These are phyloP conservation scores for Nemania sp. DNA, from an alignment of 2,329 filamentous ascomycete genomes.

Conservation along the genomic window DNA sequence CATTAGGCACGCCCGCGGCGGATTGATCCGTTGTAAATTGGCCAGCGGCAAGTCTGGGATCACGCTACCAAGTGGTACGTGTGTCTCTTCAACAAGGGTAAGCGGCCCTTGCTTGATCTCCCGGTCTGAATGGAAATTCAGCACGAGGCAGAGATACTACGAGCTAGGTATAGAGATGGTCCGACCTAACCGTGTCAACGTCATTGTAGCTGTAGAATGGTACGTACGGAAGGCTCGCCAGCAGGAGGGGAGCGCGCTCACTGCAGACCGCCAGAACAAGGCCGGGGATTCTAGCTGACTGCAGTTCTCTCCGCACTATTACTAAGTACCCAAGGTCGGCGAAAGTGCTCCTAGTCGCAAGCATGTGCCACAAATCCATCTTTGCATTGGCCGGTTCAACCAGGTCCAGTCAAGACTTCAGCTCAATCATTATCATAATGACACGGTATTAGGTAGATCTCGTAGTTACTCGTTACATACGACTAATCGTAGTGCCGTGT, in stretches of 20 bases:
- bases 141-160: neutral
- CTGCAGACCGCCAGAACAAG: conserved; percentile 7
- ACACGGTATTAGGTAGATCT: neutral
- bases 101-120: conserved; percentile 3
- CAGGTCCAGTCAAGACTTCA: neutral
- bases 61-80: conserved; percentile 1
- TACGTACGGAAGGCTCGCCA: neutral
- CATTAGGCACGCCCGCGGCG: conserved; percentile 21
- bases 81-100: conserved; percentile 7
- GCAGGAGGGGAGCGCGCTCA: neutral
- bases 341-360: conserved; percentile 9
- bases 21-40: conserved; percentile 26
- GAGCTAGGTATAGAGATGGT: neutral
- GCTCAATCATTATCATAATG: neutral
- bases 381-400: neutral
- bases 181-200: neutral
- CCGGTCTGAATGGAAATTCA: conserved; percentile 1
- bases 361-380: conserved; percentile 11
- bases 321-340: conserved; percentile 14
- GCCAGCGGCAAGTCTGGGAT: conserved; percentile 20
- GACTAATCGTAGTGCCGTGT: neutral
- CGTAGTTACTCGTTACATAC: neutral
- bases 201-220: neutral
- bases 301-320: conserved; percentile 9
- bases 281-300: conserved; percentile 5